Evolutionary conservation across 2,329 filamentous ascomycete genomes (phyloP), one percentile per base, ranked within the genome.

Genomic region (Diaporthe sp.): DNA sequence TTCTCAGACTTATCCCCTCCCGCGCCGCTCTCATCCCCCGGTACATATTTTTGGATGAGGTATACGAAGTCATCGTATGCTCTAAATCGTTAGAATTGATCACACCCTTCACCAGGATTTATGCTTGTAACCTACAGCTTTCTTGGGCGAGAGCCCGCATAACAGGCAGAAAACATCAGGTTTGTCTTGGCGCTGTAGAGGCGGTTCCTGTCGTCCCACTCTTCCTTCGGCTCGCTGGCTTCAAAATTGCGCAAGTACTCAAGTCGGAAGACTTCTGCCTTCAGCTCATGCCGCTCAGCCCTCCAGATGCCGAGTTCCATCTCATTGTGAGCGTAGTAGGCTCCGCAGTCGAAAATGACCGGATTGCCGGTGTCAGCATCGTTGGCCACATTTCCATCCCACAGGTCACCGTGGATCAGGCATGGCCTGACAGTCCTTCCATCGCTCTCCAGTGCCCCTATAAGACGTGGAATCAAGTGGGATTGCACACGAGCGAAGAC

Each of bases 291-390:
- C 13, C 76, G 37, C 15, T 75, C 75, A 34, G 76, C 77, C 22
- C 82, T 73, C 82, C 82, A 84, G 3, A 79, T 80, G n/a, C 77
- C 81, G 0, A 82, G 65, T 39, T 82, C 81, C 80, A 82, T 82
- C 77, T 87, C 85, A 49, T 86, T 83, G 74, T 87, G 85, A 0
- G 82, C 85, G 75, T 84, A 87, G 71, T 82, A 84, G 0, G 78
- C 80, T 1, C 80, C 82, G 1, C 82, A 80, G 73, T 87, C 84
- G 71, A 85, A 86, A 2, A 86, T 78, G 31, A 81, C 73, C 12
- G 82, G 74, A 0, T 82, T 71, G 1, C 79, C 80, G 0, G 80
- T 85, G 4, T 79, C 72, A 1, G 74, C 71, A 42, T 82, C 80
- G 8, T 81, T 82, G 0, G 82, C 84, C 2, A 80, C 78, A 73